A percentile compares a stretch with the other conserved stretches of the same genome.
Conservation (phyloP, 2,329 filamentous ascomycete species). For the Verruconis gallopava region DNA sequence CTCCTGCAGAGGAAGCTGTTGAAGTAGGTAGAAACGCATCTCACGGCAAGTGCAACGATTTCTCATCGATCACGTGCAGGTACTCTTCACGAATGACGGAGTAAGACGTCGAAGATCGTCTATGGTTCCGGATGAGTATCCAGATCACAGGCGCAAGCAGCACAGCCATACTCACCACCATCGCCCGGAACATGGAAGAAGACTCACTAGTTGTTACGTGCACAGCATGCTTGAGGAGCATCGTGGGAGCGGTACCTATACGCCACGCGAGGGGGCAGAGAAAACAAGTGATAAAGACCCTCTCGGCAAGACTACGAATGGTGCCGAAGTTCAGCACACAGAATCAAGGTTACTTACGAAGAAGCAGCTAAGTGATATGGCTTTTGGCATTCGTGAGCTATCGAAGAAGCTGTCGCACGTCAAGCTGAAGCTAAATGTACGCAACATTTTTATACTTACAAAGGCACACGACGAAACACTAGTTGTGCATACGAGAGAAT, state of each 20-base stretch:
- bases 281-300: constrained; percentile 26
- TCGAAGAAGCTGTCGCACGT: constrained; percentile 77
- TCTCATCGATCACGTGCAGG: no score
- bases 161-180: constrained; percentile 38
- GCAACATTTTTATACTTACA: constrained; percentile 74
- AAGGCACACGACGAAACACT: constrained; percentile 82
- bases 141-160: constrained; percentile 46
- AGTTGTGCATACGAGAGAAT: constrained; percentile 61
- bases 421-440: constrained; percentile 67
- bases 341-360: constrained; percentile 77
- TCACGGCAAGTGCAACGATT: no score
- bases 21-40: no score
- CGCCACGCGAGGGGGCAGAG: constrained; percentile 12
- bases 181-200: constrained; percentile 14
- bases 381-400: constrained; percentile 83
- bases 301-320: constrained; percentile 14
- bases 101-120: constrained; percentile 48
- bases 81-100: constrained; percentile 41
- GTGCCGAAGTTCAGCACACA: constrained; percentile 21
- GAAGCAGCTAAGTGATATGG: constrained; percentile 92
- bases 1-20: neutral
- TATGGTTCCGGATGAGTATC: constrained; percentile 31
- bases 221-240: constrained; percentile 35
- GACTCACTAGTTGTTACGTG: constrained; percentile 46
- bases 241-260: constrained; percentile 15